phyloP scores from a whole-genome alignment of 2,329 filamentous ascomycete genomes.

The Xylaria sp. region DNA sequence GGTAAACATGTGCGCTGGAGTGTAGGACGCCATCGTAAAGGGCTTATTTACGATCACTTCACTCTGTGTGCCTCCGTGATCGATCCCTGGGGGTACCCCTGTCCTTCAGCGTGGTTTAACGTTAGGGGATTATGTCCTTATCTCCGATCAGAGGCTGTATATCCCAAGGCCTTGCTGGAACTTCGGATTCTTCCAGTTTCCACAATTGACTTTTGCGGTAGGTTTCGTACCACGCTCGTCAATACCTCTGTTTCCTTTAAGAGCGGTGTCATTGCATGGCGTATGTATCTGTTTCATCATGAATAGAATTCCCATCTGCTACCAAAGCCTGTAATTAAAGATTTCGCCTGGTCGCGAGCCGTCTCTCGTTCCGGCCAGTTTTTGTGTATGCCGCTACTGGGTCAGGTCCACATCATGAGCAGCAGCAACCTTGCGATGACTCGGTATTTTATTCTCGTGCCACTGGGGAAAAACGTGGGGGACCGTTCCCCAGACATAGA shows the following conservation, averaged over 20 bases:
- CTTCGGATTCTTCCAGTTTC: not conserved
- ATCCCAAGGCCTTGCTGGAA: not conserved
- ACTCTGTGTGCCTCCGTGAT: not conserved
- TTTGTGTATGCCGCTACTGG: not conserved
- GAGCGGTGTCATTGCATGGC: no score
- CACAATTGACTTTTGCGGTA: not conserved
- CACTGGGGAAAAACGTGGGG: constrained; percentile 4
- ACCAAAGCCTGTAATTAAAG: not conserved
- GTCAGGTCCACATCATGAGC: constrained; percentile 4
- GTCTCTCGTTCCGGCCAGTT: not conserved
- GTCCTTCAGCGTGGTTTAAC: no score
- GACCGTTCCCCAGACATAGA: not conserved
- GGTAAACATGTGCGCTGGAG: not conserved
- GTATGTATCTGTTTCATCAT: not conserved
- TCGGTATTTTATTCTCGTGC: not conserved
- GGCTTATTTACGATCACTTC: not conserved
- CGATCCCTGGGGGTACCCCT: not conserved
- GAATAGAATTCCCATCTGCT: not conserved
- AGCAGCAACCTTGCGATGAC: not conserved
- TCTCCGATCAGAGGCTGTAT: not conserved
- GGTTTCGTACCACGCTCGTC: not conserved
- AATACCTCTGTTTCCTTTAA: no score
- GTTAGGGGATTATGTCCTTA: not conserved
- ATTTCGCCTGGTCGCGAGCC: not conserved
- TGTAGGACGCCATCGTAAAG: not conserved